phyloP scores from a whole-genome alignment of 805 yeast genomes.

The Teunomyces stri region DNA sequence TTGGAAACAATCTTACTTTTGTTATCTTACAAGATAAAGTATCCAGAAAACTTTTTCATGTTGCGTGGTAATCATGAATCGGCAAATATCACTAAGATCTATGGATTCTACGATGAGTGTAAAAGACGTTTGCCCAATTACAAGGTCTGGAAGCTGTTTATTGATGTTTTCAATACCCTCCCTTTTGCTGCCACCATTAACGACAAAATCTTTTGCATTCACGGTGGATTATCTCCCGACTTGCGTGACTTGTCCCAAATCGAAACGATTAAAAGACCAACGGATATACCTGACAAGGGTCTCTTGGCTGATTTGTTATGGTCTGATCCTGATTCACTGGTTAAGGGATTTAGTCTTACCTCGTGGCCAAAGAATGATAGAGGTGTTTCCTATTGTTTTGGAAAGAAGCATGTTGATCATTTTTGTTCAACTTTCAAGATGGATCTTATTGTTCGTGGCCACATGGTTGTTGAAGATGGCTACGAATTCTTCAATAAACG shows the following conservation, averaged over 20 bases:
- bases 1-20: constrained; percentile 53
- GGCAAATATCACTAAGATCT: constrained; percentile 57
- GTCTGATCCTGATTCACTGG: constrained; percentile 71
- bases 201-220: constrained; percentile 57
- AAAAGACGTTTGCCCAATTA: constrained; percentile 46
- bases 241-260: constrained; percentile 64
- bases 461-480: constrained; percentile 89
- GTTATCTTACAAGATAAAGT: constrained; percentile 53
- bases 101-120: constrained; percentile 62
- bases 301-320: constrained; percentile 74
- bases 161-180: constrained; percentile 57
- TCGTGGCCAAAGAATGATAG: constrained; percentile 83
- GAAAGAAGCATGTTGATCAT: constrained; percentile 67
- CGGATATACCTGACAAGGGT: constrained; percentile 81
- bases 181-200: constrained; percentile 64
- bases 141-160: constrained; percentile 50
- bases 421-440: constrained; percentile 66
- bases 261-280: constrained; percentile 70
- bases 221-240: constrained; percentile 77
- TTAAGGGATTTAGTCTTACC: constrained; percentile 28
- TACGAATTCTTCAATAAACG: constrained; percentile 77
- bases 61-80: constrained; percentile 59
- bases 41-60: constrained; percentile 61
- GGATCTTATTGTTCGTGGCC: constrained; percentile 79
- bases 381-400: constrained; percentile 79